phyloP scores from a whole-genome alignment of 2,329 filamentous ascomycete genomes.

The Phialophora verrucosa region DNA sequence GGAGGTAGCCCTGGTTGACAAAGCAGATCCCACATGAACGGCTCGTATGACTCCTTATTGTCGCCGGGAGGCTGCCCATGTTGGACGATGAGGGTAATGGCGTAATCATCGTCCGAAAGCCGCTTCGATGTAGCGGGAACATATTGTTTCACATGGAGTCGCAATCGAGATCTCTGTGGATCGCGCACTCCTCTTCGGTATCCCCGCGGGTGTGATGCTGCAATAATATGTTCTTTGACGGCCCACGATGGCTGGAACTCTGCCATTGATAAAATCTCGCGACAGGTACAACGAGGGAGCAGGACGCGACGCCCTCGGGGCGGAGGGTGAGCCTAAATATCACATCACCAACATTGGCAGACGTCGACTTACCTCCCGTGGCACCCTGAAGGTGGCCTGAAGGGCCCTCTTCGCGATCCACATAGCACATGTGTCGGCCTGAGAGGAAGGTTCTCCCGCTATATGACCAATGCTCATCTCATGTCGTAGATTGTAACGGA shows the following conservation, averaged over 20 bases:
- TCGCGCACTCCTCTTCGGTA: slow-evolving; percentile 24
- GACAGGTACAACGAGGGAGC: not conserved
- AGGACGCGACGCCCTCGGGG: not conserved
- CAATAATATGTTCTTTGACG: slow-evolving; percentile 21
- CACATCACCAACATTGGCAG: not conserved
- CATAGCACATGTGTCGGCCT: not conserved
- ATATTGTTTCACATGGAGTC: slow-evolving; percentile 28
- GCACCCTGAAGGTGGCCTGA: not conserved
- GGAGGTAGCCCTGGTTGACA: slow-evolving; percentile 17
- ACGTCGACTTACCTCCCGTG: not conserved
- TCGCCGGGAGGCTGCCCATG: slow-evolving; percentile 20
- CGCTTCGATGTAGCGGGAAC: not conserved
- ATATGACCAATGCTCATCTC: not conserved
- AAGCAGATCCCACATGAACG: slow-evolving; percentile 18
- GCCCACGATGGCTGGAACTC: slow-evolving; percentile 8
- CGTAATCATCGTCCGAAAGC: slow-evolving; percentile 3
- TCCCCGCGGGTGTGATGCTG: slow-evolving; percentile 19
- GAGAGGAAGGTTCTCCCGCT: not conserved
- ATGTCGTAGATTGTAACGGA: not conserved
- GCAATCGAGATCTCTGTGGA: slow-evolving; percentile 21
- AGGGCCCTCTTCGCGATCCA: too few relatives aligned
- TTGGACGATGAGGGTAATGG: slow-evolving; percentile 18
- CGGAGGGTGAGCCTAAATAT: not conserved
- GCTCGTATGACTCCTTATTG: slow-evolving; percentile 27
- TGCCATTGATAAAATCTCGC: not conserved